Percentiles rank a stretch among this genome's conserved stretches.
Conservation (phyloP, 2,329 filamentous ascomycete genomes). For the Colletotrichum scovillei region DNA sequence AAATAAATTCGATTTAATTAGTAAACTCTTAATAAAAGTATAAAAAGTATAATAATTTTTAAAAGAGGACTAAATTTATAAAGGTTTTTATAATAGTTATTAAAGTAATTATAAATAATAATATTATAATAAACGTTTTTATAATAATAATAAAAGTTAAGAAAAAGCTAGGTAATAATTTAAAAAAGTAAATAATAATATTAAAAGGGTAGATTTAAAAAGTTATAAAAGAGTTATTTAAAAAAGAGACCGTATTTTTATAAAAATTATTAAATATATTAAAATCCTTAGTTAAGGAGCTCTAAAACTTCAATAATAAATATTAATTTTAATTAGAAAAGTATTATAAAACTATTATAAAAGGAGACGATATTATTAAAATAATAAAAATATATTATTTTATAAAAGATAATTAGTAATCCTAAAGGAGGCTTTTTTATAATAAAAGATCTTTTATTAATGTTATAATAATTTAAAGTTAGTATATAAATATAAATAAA, state of each 20-base stretch:
- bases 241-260: not conserved
- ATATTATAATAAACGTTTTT: not conserved
- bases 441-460: too few relatives aligned
- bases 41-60: not conserved
- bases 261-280: too few relatives aligned
- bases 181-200: not conserved
- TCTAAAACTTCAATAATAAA: too few relatives aligned
- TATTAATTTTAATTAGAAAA: too few relatives aligned
- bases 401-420: too few relatives aligned
- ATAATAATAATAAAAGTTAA: constrained; percentile 42
- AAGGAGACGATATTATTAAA: too few relatives aligned
- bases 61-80: not conserved
- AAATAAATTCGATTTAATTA: not conserved
- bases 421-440: too few relatives aligned
- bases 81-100: not conserved
- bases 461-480: too few relatives aligned
- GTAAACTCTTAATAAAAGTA: not conserved
- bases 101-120: not conserved
- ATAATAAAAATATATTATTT: too few relatives aligned
- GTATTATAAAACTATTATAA: too few relatives aligned
- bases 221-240: not conserved
- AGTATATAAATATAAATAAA: too few relatives aligned
- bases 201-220: not conserved
- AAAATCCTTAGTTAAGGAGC: too few relatives aligned
- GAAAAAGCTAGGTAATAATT: not conserved